These are phyloP conservation scores for Ephemerocybe angulata DNA, from an alignment of 768 basidiomycete species.

Conservation along the genomic window DNA sequence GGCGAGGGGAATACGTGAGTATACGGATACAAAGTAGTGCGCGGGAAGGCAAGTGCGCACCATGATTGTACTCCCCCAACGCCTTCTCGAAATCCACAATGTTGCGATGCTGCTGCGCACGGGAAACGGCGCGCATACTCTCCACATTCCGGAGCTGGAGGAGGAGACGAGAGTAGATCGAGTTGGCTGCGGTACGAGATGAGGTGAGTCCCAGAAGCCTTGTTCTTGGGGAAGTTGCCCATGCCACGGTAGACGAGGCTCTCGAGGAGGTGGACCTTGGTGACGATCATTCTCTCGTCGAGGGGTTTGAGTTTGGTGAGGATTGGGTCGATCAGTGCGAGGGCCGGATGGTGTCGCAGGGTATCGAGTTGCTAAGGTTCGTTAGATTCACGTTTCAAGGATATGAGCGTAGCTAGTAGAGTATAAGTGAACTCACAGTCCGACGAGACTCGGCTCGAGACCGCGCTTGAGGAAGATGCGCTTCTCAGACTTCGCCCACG, in stretches of 20 bases:
- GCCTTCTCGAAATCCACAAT: constrained; percentile 87
- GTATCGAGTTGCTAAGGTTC: constrained; percentile 56
- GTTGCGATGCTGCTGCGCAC: constrained; percentile 89
- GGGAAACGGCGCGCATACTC: constrained; percentile 92
- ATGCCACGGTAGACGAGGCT: constrained; percentile 87
- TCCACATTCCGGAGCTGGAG: constrained; percentile 81
- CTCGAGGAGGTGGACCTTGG: constrained; percentile 94
- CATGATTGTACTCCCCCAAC: constrained; percentile 80
- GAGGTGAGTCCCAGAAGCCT: constrained; percentile 91
- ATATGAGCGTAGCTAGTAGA: neutral
- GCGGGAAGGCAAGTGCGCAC: constrained; percentile 37
- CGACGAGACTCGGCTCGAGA: constrained; percentile 83
- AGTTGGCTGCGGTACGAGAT: constrained; percentile 89
- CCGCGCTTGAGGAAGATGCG: constrained; percentile 94
- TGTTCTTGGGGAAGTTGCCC: constrained; percentile 86
- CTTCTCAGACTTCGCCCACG: constrained; percentile 89
- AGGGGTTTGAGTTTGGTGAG: constrained; percentile 87
- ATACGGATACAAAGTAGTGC: no score
- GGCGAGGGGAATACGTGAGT: neutral
- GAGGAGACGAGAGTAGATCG: constrained; percentile 75
- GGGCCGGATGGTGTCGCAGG: constrained; percentile 71
- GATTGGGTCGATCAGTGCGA: constrained; percentile 80
- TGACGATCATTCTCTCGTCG: constrained; percentile 97
- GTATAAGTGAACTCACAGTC: constrained; percentile 44
- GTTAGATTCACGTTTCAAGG: neutral